Base-by-base conservation (phyloP, 106 monocot genomes). In the Dendrobium huoshanense region DNA sequence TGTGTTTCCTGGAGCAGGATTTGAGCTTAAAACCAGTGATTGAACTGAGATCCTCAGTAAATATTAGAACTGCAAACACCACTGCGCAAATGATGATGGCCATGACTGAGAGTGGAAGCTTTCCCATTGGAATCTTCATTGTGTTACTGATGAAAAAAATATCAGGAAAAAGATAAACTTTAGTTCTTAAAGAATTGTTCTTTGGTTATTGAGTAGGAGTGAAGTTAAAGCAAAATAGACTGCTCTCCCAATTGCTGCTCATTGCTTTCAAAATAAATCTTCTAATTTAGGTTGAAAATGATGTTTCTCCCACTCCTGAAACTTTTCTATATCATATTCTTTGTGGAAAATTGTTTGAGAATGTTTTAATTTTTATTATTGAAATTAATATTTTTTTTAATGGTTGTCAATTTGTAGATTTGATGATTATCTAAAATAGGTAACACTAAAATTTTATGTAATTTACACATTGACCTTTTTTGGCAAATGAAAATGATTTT, bases 21-120 rank as follows among this genome's bases (percentile, higher is more conserved):
- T 59, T 88, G 77, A 84, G 56, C 87, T 86, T 90, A 82, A 82
- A 59, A 78, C 89, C 87, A 17, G 90, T 85, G 78, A 95, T 83
- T 64, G 85, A 80, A 4, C 86, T 83, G 68, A 95, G 88, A 81
- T 95, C 91, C 72, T 91, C 91, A 0, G 90, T 84, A 85, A 92
- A 84, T 4, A 95, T 81, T 17, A 93, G 13, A n/a, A 85, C 91
- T 9, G 84, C 77, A 41, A 95, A 80, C 47, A 87, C 89, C 9
- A 91, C 20, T 41, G 83, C 78, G 47, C 86, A 74, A 37, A 91
- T 82, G 73, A 87, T 42, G 29, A 84, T 77, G 45, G 78, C 85
- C 43, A 82, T 82, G 72, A 91, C 61, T 9, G 91, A 89, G 41
- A 86, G 75, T 1, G 90, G 88, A 55, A 86, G 79, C 84, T 83